These are phyloP conservation scores for Akanthomyces uredinophilus DNA, from an alignment of 2,329 filamentous ascomycete species.

Conservation along the genomic window DNA sequence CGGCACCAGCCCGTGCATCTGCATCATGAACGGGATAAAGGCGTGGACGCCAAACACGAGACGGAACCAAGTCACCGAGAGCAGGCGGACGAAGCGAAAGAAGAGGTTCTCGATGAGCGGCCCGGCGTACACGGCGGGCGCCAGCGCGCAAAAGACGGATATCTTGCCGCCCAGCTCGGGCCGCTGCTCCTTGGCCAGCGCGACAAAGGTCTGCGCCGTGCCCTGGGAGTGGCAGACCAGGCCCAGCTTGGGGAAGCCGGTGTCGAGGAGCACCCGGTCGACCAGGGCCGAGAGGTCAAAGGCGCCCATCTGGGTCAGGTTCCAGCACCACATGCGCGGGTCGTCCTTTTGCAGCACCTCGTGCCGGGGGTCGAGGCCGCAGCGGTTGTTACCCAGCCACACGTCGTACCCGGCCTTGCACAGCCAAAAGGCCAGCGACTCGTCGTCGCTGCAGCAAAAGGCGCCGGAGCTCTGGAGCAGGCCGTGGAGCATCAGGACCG, in stretches of 20 bases:
- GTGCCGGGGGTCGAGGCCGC: slow-evolving; percentile 77
- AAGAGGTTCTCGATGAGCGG: slow-evolving; percentile 81
- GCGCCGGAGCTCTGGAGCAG: slow-evolving; percentile 82
- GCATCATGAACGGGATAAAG: slow-evolving; percentile 93
- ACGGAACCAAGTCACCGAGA: slow-evolving; percentile 71
- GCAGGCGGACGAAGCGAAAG: slow-evolving; percentile 84
- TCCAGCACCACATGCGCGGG: slow-evolving; percentile 95
- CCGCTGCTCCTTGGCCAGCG: slow-evolving; percentile 82
- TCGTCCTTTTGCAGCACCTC: slow-evolving; percentile 64
- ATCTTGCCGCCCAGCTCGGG: slow-evolving; percentile 78
- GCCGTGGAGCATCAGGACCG: slow-evolving; percentile 82
- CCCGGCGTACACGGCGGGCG: slow-evolving; percentile 85
- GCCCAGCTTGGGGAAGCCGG: slow-evolving; percentile 75
- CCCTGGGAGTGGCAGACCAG: slow-evolving; percentile 87
- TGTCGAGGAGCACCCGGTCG: slow-evolving; percentile 74
- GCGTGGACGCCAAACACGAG: slow-evolving; percentile 85
- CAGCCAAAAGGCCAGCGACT: slow-evolving; percentile 84
- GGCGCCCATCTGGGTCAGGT: slow-evolving; percentile 88
- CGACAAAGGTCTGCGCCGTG: slow-evolving; percentile 82
- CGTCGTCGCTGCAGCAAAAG: slow-evolving; percentile 85
- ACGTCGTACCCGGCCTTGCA: slow-evolving; percentile 92
- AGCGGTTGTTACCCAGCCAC: slow-evolving; percentile 92
- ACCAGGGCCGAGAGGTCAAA: slow-evolving; percentile 80
- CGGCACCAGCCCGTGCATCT: slow-evolving; percentile 64
- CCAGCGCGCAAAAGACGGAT: slow-evolving; percentile 84